Conservation (phyloP, 2,329 filamentous ascomycete genomes). For the Ascochyta viciae-villosae region DNA sequence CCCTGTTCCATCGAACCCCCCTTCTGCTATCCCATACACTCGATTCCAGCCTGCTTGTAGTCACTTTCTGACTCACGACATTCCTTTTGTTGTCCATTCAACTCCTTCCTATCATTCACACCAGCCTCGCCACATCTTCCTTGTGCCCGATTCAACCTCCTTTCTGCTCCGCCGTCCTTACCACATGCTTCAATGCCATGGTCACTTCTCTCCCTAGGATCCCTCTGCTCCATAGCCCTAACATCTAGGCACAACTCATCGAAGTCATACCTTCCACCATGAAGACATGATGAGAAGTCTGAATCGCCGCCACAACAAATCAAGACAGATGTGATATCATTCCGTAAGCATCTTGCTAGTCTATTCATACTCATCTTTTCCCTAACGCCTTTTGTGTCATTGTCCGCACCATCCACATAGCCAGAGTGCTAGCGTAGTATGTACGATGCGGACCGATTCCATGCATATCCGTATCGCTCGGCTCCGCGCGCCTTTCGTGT, state of each 20-base stretch:
- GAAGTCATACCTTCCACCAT: slow-evolving; percentile 54
- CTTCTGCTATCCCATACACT: slow-evolving; percentile 42
- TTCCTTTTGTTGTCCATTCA: slow-evolving; percentile 37
- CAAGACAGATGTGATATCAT: slow-evolving; percentile 63
- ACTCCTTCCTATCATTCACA: slow-evolving; percentile 44
- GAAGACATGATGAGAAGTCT: slow-evolving; percentile 69
- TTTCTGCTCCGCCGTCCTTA: slow-evolving; percentile 30
- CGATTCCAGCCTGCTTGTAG: slow-evolving; percentile 40
- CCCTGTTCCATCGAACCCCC: slow-evolving; percentile 34
- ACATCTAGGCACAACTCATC: slow-evolving; percentile 17
- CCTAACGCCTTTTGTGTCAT: slow-evolving; percentile 64
- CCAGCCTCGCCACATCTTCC: slow-evolving; percentile 32
- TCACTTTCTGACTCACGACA: slow-evolving; percentile 39
- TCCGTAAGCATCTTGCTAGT: slow-evolving; percentile 65
- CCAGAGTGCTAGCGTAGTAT: slow-evolving; percentile 54
- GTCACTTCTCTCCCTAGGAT: slow-evolving; percentile 32
- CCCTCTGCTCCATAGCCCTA: slow-evolving; percentile 24
- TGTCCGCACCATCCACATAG: slow-evolving; percentile 42
- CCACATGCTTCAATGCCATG: slow-evolving; percentile 26
- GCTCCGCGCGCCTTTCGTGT: slow-evolving; percentile 53
- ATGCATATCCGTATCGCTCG: slow-evolving; percentile 38
- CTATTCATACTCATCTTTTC: slow-evolving; percentile 74
- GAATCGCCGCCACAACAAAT: slow-evolving; percentile 67
- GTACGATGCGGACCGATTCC: slow-evolving; percentile 65
- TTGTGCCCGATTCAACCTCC: slow-evolving; percentile 39